A percentile compares a stretch with the other conserved stretches of the same genome.
These are phyloP conservation scores for Sphaerulina musiva DNA, from an alignment of 2,329 filamentous ascomycete species.

Conservation along the genomic window DNA sequence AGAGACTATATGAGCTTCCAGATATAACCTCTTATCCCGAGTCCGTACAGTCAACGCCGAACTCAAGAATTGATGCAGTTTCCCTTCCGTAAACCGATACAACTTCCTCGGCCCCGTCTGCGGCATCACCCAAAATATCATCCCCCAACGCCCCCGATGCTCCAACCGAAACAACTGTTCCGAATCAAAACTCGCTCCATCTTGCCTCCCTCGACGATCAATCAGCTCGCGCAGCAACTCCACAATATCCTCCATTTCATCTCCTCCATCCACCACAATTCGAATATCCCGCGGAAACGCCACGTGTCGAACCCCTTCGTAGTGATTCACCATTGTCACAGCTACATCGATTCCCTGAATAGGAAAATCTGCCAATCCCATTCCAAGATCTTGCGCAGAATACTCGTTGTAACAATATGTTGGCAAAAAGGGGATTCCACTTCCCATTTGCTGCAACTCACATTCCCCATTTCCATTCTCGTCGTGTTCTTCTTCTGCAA, in stretches of 20 bases:
- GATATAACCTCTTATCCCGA: constrained; percentile 10
- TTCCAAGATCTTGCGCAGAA: background rate
- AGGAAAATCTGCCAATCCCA: constrained; percentile 7
- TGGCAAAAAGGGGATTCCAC: constrained; percentile 11
- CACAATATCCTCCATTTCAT: constrained; percentile 5
- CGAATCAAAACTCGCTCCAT: constrained; percentile 5
- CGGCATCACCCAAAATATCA: constrained; percentile 14
- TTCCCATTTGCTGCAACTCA: background rate
- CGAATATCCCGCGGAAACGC: constrained; percentile 10
- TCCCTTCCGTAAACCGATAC: constrained; percentile 3
- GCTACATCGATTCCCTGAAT: constrained; percentile 10
- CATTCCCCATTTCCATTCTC: too few species aligned
- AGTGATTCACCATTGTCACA: constrained; percentile 7
- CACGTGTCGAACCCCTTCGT: background rate
- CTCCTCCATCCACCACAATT: background rate
- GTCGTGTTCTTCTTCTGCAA: constrained; percentile 1
- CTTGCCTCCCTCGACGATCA: background rate
- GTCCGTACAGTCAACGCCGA: background rate
- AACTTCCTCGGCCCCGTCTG: constrained; percentile 9
- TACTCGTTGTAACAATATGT: constrained; percentile 9
- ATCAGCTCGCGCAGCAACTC: background rate
- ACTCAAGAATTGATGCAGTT: constrained; percentile 9
- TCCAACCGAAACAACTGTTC: background rate
- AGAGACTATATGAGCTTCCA: constrained; percentile 15
- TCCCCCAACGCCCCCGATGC: constrained; percentile 1